These are phyloP conservation scores for Collybiopsis luxurians DNA, from an alignment of 768 basidiomycete species.

Conservation along the genomic window DNA sequence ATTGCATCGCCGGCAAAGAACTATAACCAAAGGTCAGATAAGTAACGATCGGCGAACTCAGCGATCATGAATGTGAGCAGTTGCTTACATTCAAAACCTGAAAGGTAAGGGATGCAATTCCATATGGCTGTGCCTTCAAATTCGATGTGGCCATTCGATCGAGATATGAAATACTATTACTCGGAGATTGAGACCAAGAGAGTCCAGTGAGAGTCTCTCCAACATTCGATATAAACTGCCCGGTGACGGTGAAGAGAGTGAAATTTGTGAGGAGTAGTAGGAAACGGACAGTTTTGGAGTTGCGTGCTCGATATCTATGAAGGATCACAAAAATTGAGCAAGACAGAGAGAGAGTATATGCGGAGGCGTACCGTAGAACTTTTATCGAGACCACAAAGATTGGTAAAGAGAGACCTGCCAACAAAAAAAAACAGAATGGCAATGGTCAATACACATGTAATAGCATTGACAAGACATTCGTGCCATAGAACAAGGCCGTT, in stretches of 20 bases:
- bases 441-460: too few relatives aligned
- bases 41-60: too few relatives aligned
- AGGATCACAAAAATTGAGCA: too few relatives aligned
- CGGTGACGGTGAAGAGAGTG: neutral
- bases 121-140: neutral
- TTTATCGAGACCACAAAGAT: neutral
- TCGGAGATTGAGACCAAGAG: neutral
- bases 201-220: constrained; percentile 1
- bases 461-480: too few relatives aligned
- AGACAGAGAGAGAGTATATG: too few relatives aligned
- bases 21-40: neutral
- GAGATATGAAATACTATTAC: neutral
- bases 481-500: neutral
- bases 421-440: too few relatives aligned
- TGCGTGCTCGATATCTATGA: too few relatives aligned
- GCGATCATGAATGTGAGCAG: too few relatives aligned
- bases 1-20: constrained; percentile 1
- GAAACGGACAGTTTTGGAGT: neutral
- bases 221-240: neutral
- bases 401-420: neutral
- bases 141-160: neutral
- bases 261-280: neutral
- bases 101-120: neutral
- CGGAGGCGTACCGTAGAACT: neutral
- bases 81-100: neutral